Percentiles rank a stretch among this genome's conserved stretches.
Evolutionary conservation across 176 grass and related monocot species (phyloP).

Genomic region (Musa troglodytarum): DNA sequence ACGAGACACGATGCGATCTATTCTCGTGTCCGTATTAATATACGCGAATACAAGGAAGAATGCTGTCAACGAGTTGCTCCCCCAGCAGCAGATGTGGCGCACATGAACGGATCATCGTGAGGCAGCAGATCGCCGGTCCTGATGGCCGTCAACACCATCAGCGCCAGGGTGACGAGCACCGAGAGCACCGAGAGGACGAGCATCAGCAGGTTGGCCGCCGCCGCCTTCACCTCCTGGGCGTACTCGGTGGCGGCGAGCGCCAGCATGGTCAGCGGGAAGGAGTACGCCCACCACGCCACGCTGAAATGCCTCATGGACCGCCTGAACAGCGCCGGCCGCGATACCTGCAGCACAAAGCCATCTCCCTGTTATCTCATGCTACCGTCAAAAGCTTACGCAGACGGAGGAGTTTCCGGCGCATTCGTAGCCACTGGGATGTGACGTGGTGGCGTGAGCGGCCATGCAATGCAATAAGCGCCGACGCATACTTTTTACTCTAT

Average conservation of each 20-base stretch:
- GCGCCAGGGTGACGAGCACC: background rate
- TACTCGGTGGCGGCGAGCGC: slow-evolving; percentile 47
- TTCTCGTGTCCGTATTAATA: too few relatives aligned
- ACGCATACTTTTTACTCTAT: too few relatives aligned
- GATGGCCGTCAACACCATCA: background rate
- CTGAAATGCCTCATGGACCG: slow-evolving; percentile 33
- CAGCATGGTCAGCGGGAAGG: slow-evolving; percentile 50
- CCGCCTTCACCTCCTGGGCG: slow-evolving; percentile 28
- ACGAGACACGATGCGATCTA: too few relatives aligned
- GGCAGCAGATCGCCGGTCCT: background rate
- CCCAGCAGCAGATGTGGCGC: too few relatives aligned
- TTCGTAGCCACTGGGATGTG: too few relatives aligned
- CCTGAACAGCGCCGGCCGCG: slow-evolving; percentile 38
- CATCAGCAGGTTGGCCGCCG: background rate
- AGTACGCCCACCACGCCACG: slow-evolving; percentile 78
- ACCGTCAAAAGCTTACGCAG: too few relatives aligned
- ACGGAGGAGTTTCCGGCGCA: too few relatives aligned
- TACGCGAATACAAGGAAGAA: too few relatives aligned
- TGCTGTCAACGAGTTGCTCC: too few relatives aligned
- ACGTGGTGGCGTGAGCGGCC: too few relatives aligned
- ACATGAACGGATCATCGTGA: background rate
- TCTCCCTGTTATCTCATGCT: too few relatives aligned
- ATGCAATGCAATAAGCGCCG: too few relatives aligned
- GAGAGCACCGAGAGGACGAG: slow-evolving; percentile 9
- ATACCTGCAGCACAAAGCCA: slow-evolving; percentile 2